Conservation (phyloP, 306 rosid species). For the Quercus dentata region DNA sequence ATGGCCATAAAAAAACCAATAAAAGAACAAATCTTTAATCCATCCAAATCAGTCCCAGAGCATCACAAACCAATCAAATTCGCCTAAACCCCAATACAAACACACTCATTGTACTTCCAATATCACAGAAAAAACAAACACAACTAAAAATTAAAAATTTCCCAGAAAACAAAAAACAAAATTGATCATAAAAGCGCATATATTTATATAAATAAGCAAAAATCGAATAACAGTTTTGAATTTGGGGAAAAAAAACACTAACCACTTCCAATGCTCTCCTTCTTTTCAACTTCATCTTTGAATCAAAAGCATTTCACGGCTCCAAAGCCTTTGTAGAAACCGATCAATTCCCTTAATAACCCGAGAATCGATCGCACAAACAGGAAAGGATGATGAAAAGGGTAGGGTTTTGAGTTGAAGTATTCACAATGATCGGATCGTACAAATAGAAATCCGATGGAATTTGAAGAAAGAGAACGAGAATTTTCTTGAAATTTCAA, state of each 20-base stretch:
- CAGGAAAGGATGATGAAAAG: constrained; percentile 13
- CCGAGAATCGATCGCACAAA: constrained; percentile 43
- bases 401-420: constrained; percentile 22
- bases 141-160: too few relatives aligned
- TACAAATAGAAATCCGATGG: constrained; percentile 9
- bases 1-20: not conserved
- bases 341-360: constrained; percentile 47
- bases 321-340: constrained; percentile 6
- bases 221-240: constrained; percentile 3
- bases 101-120: not conserved
- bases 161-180: not conserved
- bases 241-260: constrained; percentile 22
- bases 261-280: constrained; percentile 99
- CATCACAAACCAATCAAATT: not conserved
- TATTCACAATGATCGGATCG: constrained; percentile 40
- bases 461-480: constrained; percentile 14
- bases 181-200: not conserved
- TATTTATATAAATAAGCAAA: not conserved
- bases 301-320: constrained; percentile 73
- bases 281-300: constrained; percentile 81
- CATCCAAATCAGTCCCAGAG: constrained; percentile 12
- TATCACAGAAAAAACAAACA: not conserved
- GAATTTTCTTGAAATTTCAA: not conserved
- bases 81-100: constrained; percentile 30
- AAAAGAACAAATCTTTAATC: constrained; percentile 11